Evolutionary conservation across 2,329 filamentous ascomycete species (phyloP).

Genomic region (Monilinia polystroma): DNA sequence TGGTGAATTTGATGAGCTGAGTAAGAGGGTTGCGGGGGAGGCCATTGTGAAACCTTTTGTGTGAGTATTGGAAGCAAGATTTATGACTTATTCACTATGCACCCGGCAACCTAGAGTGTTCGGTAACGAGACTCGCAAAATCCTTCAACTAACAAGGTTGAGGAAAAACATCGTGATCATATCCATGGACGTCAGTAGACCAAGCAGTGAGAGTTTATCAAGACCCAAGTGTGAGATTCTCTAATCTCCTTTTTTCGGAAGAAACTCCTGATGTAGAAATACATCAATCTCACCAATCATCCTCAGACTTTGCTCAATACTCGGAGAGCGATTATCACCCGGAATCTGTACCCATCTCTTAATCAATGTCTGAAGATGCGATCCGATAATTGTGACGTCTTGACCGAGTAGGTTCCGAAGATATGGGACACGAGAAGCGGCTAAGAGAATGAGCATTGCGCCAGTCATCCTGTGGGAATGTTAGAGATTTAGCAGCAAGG

Average conservation of each 20-base stretch:
- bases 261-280: slow-evolving; percentile 44
- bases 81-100: too few relatives aligned
- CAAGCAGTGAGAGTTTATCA: background rate
- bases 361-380: slow-evolving; percentile 45
- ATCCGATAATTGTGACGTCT: slow-evolving; percentile 44
- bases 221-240: too few relatives aligned
- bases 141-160: background rate
- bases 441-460: slow-evolving; percentile 50
- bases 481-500: background rate
- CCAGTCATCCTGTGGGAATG: slow-evolving; percentile 46
- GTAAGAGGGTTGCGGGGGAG: background rate
- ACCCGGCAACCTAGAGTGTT: too few relatives aligned
- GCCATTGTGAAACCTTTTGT: background rate
- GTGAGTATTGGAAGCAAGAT: background rate
- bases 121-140: background rate
- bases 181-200: background rate
- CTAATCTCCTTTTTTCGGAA: background rate
- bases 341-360: slow-evolving; percentile 45
- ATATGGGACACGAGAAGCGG: slow-evolving; percentile 45
- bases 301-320: slow-evolving; percentile 48
- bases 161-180: too few relatives aligned
- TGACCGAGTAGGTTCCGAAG: slow-evolving; percentile 44
- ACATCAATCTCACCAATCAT: slow-evolving; percentile 47
- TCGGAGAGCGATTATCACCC: slow-evolving; percentile 46
- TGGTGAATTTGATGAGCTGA: background rate